Evolutionary conservation across 2,329 filamentous ascomycete genomes (phyloP).

Genomic region (Pseudogymnoascus sp.): DNA sequence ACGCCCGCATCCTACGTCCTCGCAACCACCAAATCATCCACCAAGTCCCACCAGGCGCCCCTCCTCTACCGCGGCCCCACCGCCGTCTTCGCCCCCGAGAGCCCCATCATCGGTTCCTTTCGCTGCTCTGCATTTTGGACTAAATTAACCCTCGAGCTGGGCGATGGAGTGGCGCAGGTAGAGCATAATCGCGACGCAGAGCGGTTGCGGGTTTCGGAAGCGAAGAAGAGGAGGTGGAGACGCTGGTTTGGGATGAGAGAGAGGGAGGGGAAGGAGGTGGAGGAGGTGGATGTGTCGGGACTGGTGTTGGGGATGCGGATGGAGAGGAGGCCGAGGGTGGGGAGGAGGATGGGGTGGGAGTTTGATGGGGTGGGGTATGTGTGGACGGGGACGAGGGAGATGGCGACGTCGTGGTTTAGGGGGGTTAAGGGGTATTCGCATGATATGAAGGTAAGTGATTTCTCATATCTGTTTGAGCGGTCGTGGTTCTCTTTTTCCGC

Average conservation of each 20-base stretch:
- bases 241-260: not conserved
- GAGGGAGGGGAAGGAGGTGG: not conserved
- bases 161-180: not conserved
- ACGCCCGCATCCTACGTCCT: not conserved
- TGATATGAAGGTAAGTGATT: not conserved
- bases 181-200: not conserved
- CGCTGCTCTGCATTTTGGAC: not conserved
- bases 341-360: not conserved
- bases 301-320: not conserved
- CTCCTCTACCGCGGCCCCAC: not conserved
- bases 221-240: not conserved
- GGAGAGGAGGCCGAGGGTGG: not conserved
- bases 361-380: not conserved
- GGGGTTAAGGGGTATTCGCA: slow-evolving; percentile 11
- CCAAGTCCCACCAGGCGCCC: not conserved
- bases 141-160: not conserved
- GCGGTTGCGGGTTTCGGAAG: not conserved
- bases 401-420: slow-evolving; percentile 19
- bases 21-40: not conserved
- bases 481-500: not conserved
- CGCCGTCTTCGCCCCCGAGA: not conserved
- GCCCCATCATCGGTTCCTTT: not conserved
- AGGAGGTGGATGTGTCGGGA: not conserved
- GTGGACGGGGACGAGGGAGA: slow-evolving; percentile 19
- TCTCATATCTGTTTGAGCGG: not conserved